Evolutionary conservation across 805 yeast species (phyloP), one percentile per base, ranked within the genome.

Genomic region (Candida multigemmis): DNA sequence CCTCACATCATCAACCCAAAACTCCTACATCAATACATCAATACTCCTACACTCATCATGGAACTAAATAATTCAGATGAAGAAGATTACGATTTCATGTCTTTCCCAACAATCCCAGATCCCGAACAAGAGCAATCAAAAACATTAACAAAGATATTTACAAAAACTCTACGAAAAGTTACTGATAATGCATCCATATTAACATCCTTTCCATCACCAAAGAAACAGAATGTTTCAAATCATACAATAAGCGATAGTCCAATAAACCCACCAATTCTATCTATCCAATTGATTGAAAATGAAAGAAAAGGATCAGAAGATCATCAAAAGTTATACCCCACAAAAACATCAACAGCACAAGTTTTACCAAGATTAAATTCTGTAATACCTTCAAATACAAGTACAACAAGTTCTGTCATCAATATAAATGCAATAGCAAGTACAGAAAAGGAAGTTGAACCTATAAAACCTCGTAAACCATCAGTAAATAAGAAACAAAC

Each of bases 71-170:
- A 40, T 22, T 34, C 36, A 28, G 42, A 38, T 14, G 44, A 39
- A 12, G 38, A 37, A 25, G 19, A 11, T 17, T 33, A 46, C 10
- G 67, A 60, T 38, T 61, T 50, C 33, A 50, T 51, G 22, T 60
- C 66, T 19, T 61, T 61, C 27, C 68, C 68, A 7, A 58, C 56
- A 6, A 41, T 61, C 12, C 63, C 67, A 6, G 66, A 61, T 40
- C 66, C 67, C 3, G 57, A 59, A 28, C 43, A 45, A 23, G 56
- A 50, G 11, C 44, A 49, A 24, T 34, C 49, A 28, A 47, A 49
- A 32, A 50, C 64, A 5, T 34, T 61, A 12, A 44, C 62, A 7
- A 43, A 47, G 8, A 46, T 61, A 19, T 42, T 61, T 33, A 37
- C 60, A 22, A 54, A 49, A 28, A 61, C 68, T 0, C 35, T 61